Conservation (phyloP, 495 filamentous ascomycete genomes). For the Neurospora africana region DNA sequence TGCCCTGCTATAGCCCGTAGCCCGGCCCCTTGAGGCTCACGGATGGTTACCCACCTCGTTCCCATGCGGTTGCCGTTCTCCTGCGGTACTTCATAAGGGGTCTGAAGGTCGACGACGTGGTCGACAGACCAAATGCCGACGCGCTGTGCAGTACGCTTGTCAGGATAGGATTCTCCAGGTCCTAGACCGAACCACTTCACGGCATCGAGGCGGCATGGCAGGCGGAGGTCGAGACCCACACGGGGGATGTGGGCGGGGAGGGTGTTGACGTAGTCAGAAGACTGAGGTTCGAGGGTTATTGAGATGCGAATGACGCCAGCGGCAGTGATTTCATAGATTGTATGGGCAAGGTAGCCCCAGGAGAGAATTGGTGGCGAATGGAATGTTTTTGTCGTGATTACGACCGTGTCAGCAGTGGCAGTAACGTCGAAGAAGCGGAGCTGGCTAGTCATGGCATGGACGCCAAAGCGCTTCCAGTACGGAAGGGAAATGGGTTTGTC, state of each 20-base stretch:
- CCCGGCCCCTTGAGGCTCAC: neutral
- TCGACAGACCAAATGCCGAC: constrained; percentile 37
- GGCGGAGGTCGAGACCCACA: constrained; percentile 40
- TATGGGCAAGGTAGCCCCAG: constrained; percentile 43
- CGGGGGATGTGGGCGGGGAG: constrained; percentile 43
- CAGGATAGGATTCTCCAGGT: constrained; percentile 51
- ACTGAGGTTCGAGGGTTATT: constrained; percentile 23
- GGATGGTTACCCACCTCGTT: constrained; percentile 41
- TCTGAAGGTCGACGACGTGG: constrained; percentile 37
- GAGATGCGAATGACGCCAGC: constrained; percentile 34
- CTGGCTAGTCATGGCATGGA: constrained; percentile 28
- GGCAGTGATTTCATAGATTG: constrained; percentile 37
- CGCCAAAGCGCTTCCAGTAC: constrained; percentile 28
- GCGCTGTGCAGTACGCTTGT: constrained; percentile 47
- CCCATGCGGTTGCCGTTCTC: constrained; percentile 54
- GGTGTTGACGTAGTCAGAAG: constrained; percentile 11
- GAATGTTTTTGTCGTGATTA: constrained; percentile 26
- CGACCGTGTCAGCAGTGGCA: constrained; percentile 18
- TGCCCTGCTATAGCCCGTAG: constrained; percentile 6
- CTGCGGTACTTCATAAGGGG: constrained; percentile 52
- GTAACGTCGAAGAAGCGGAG: constrained; percentile 29
- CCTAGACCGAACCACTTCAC: constrained; percentile 52
- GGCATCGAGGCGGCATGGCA: constrained; percentile 25
- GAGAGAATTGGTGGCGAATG: constrained; percentile 41
- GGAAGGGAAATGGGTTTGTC: constrained; percentile 35